These are phyloP conservation scores for Trametes elegans DNA, from an alignment of 768 basidiomycete genomes.

Conservation along the genomic window DNA sequence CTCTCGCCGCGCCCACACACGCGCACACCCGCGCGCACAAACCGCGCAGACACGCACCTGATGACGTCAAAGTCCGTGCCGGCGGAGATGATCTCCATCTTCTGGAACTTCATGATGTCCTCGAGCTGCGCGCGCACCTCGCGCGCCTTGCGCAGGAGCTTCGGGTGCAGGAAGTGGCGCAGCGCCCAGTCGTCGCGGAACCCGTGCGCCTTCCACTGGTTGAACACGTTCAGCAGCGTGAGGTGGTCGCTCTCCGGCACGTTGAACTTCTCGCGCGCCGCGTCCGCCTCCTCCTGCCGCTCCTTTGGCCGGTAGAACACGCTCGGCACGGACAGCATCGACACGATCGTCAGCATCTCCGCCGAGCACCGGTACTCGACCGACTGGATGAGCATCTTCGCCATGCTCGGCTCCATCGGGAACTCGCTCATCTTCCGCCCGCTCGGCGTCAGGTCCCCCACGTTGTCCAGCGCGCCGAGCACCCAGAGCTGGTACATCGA, in stretches of 20 bases:
- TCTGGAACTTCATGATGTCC: constrained; percentile 99
- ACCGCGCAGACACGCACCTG: constrained; percentile 40
- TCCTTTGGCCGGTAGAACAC: constrained; percentile 98
- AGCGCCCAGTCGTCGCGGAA: constrained; percentile 94
- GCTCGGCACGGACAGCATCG: constrained; percentile 97
- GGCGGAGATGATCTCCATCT: constrained; percentile 88
- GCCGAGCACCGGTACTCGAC: constrained; percentile 91
- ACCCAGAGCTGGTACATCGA: constrained; percentile 99
- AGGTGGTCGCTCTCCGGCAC: constrained; percentile 98
- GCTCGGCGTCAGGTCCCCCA: constrained; percentile 89
- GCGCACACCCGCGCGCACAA: background rate
- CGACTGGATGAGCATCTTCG: constrained; percentile 96
- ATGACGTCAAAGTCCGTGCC: constrained; percentile 96
- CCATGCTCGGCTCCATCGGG: constrained; percentile 99
- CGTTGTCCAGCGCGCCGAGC: constrained; percentile 93
- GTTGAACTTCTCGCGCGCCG: constrained; percentile 96
- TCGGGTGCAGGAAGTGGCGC: constrained; percentile 95
- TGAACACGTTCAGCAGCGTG: constrained; percentile 93
- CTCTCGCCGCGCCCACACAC: too few species aligned
- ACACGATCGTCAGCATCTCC: constrained; percentile 98
- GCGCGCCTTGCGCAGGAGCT: constrained; percentile 88
- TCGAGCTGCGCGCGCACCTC: constrained; percentile 96
- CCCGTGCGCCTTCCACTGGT: constrained; percentile 95
- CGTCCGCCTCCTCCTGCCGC: constrained; percentile 96
- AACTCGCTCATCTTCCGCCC: constrained; percentile 99